phyloP scores from a whole-genome alignment of 1,139 yeast genomes.

The Geotrichum bryndzae region DNA sequence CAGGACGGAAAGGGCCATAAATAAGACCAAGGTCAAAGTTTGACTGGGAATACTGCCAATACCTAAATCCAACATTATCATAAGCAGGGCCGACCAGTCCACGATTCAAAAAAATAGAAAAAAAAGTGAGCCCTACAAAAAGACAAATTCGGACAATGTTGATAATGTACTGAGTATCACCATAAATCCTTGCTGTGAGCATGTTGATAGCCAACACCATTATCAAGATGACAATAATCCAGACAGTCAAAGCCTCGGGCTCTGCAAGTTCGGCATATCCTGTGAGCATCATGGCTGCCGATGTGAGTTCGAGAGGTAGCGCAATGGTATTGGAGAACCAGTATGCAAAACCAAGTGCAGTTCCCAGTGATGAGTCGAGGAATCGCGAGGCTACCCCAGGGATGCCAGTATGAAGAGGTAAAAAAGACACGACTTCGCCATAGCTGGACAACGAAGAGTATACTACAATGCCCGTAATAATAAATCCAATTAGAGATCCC shows the following conservation, averaged over 20 bases:
- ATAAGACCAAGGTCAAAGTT: conserved; percentile 45
- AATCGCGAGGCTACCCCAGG: conserved; percentile 58
- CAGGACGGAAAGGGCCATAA: conserved; percentile 68
- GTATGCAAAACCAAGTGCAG: conserved; percentile 72
- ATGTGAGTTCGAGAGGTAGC: conserved; percentile 73
- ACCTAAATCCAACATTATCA: conserved; percentile 52
- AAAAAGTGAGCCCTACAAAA: conserved; percentile 50
- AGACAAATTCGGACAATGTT: conserved; percentile 56
- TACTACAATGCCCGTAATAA: conserved; percentile 61
- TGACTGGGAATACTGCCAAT: conserved; percentile 54
- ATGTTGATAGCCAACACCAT: conserved; percentile 50
- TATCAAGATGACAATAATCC: conserved; percentile 62
- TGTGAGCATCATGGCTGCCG: conserved; percentile 68
- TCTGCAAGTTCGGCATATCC: conserved; percentile 53
- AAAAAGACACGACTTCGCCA: conserved; percentile 81
- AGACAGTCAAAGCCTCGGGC: conserved; percentile 56
- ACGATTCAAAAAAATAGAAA: conserved; percentile 59
- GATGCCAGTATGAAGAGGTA: conserved; percentile 74
- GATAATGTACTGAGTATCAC: conserved; percentile 64
- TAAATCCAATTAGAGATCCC: conserved; percentile 68
- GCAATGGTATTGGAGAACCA: conserved; percentile 71
- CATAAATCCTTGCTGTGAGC: conserved; percentile 65
- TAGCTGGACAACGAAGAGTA: conserved; percentile 66
- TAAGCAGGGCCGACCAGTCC: conserved; percentile 40
- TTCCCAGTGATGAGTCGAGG: conserved; percentile 82